phyloP scores from a whole-genome alignment of 2,329 filamentous ascomycete genomes.

The Tolypocladium tropicale region DNA sequence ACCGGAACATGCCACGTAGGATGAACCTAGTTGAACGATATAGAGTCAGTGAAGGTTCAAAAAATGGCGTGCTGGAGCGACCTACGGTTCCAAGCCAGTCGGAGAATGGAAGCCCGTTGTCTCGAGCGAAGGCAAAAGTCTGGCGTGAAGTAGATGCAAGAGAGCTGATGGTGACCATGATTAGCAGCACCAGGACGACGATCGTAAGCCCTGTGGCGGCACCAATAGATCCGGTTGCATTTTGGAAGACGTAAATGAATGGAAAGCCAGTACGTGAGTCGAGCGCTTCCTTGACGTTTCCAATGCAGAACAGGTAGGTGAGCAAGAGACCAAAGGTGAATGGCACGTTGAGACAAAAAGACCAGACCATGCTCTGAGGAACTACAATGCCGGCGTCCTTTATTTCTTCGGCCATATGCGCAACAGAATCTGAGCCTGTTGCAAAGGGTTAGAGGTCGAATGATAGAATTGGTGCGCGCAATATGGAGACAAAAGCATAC shows the following conservation, averaged over 20 bases:
- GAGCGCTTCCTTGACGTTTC: conserved; percentile 4
- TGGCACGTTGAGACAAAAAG: conserved; percentile 9
- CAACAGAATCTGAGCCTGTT: conserved; percentile 7
- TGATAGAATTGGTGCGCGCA: no score
- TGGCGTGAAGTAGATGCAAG: conserved; percentile 18
- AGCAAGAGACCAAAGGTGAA: conserved; percentile 13
- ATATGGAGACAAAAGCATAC: not conserved
- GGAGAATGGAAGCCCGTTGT: conserved; percentile 18
- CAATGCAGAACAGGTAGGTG: conserved; percentile 12
- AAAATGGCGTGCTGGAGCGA: not conserved
- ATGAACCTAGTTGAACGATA: not conserved
- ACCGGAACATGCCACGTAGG: conserved; percentile 17
- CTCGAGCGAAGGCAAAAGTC: conserved; percentile 21
- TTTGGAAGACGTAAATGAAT: conserved; percentile 18
- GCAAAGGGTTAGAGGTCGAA: not conserved
- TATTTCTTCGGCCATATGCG: conserved; percentile 10
- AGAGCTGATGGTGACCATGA: conserved; percentile 15
- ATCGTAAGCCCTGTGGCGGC: conserved; percentile 15
- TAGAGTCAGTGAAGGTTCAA: not conserved
- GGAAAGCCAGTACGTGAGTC: conserved; percentile 11
- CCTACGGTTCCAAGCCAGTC: conserved; percentile 7
- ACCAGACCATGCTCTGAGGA: conserved; percentile 8
- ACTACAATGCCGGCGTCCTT: conserved; percentile 9
- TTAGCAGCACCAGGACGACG: conserved; percentile 14
- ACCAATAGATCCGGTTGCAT: conserved; percentile 9